Evolutionary conservation across 495 filamentous ascomycete species (phyloP).

Genomic region (Penicillium argentinense): DNA sequence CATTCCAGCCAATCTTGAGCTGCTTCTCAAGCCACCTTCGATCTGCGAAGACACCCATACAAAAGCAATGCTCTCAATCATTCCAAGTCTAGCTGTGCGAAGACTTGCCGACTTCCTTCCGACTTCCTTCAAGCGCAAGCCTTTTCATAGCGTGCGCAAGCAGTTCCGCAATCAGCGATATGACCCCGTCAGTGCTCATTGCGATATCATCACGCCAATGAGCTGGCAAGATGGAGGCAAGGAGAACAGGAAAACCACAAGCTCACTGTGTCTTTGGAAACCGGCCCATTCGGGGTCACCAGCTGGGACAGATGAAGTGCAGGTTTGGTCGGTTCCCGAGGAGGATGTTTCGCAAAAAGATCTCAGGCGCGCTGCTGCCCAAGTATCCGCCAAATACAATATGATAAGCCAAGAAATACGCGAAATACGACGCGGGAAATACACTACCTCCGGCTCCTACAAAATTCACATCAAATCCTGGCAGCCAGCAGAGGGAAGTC

Average conservation of each 20-base stretch:
- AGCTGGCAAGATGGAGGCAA: constrained; percentile 9
- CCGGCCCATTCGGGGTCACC: background rate
- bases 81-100: constrained; percentile 11
- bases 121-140: background rate
- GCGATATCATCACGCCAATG: constrained; percentile 13
- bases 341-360: background rate
- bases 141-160: constrained; percentile 15
- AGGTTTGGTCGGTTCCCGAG: constrained; percentile 5
- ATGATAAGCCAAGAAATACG: constrained; percentile 15
- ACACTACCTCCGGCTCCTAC: background rate
- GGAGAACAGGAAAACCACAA: background rate
- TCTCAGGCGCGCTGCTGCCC: background rate
- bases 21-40: constrained; percentile 50
- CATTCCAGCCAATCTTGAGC: constrained; percentile 70
- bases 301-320: background rate
- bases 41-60: background rate
- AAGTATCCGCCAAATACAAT: constrained; percentile 18
- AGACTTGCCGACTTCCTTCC: constrained; percentile 1
- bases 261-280: constrained; percentile 24
- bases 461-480: constrained; percentile 8
- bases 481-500: constrained; percentile 13
- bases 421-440: constrained; percentile 6
- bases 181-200: constrained; percentile 18
- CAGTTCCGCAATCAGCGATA: constrained; percentile 26
- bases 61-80: constrained; percentile 3